Base-by-base conservation (phyloP, 306 rosid genomes). In the Styphnolobium japonicum region DNA sequence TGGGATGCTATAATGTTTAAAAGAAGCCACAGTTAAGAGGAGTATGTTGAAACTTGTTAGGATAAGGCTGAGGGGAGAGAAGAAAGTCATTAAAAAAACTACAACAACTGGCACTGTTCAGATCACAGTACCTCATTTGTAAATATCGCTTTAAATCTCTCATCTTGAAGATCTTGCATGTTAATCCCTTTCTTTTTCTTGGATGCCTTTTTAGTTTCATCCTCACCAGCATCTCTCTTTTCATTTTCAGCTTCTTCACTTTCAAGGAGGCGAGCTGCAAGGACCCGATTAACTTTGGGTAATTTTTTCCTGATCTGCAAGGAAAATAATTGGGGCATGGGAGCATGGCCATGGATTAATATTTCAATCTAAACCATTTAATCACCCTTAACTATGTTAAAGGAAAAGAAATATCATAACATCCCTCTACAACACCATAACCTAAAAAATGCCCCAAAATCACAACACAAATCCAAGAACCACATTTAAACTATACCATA, bases 221-320 rank as follows among this genome's bases (percentile, higher is more conserved):
- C 78, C 53, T 76, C 92, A 55, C 58, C 85, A 36, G 56, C 82
- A 56, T 86, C 94, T 80, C 33, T 81, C 57, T 80, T 84, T 68
- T 88, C 97, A 51, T 75, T 77, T 64, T 84, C 93, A 67, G 75
- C 82, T 71, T 87, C 95, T 82, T 89, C 98, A 48, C 53, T 65
- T 70, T 87, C 89, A 21, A 88, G 81, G 60, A 94, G 88, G 67
- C 86, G 91, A 70, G 85, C 84, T 51, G 97, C 98, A 40, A 91
- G 88, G 27, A 40, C 60, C 76, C 90, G 87, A 73, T 95, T 95
- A 62, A 92, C 90, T 77, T 89, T 91, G 77, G 98, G 98, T 67
- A 95, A 66, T 83, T 88, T 92, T 84, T 78, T 91, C 87, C 80
- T 89, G 33, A 89, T 82, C 98, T 95, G 89, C 82, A 88, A 55